These are phyloP conservation scores for Podaxis carcinomalis DNA, from an alignment of 768 basidiomycete species.

Conservation along the genomic window DNA sequence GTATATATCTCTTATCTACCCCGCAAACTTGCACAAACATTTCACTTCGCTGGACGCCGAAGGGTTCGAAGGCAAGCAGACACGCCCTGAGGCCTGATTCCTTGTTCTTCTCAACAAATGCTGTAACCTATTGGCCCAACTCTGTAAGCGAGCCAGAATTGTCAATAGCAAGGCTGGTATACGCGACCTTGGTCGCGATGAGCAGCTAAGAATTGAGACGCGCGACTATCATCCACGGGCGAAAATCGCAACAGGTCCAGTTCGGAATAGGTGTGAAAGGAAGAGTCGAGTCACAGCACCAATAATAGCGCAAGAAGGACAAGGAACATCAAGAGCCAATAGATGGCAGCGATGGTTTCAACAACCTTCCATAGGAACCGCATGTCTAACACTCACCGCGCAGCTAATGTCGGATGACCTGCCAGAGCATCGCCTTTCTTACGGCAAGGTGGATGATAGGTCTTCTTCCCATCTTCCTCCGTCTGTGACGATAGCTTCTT, in stretches of 20 bases:
- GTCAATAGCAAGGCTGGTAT: conserved; percentile 83
- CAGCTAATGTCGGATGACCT: conserved; percentile 68
- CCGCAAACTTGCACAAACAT: conserved; percentile 1
- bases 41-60: conserved; percentile 37
- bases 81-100: conserved; percentile 52
- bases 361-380: conserved; percentile 81
- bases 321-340: conserved; percentile 57
- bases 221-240: conserved; percentile 66
- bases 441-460: conserved; percentile 89
- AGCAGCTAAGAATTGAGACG: conserved; percentile 80
- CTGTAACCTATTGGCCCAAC: conserved; percentile 50
- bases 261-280: conserved; percentile 58
- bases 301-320: neutral
- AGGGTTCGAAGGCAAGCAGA: conserved; percentile 51
- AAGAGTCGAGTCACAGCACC: neutral
- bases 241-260: conserved; percentile 84
- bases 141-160: conserved; percentile 78
- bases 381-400: conserved; percentile 68
- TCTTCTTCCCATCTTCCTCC: conserved; percentile 63
- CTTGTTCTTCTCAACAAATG: conserved; percentile 38
- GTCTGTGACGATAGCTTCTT: conserved; percentile 85
- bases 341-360: conserved; percentile 82
- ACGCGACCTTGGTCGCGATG: conserved; percentile 72
- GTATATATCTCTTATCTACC: neutral
- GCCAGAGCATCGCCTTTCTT: conserved; percentile 65